Conservation (phyloP, 176 grass and related monocot species). For the Secale cereale region DNA sequence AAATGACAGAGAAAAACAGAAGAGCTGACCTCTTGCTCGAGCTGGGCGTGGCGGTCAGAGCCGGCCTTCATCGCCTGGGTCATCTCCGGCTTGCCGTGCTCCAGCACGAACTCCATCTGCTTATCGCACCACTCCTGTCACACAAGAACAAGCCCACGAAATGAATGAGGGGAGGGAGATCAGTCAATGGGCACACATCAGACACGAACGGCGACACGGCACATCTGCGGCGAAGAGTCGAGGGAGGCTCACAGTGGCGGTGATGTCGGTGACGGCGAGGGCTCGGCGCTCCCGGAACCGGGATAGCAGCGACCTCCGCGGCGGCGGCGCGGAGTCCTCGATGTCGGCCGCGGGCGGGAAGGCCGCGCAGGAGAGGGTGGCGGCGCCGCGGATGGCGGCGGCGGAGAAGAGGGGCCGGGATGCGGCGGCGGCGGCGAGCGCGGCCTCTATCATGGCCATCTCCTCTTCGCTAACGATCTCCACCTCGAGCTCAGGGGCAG, state of each 20-base stretch:
- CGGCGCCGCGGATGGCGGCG: slow-evolving; percentile 19
- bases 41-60: slow-evolving; percentile 74
- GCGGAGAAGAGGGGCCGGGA: slow-evolving; percentile 28
- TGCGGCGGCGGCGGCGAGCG: slow-evolving; percentile 48
- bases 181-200: background rate
- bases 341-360: slow-evolving; percentile 46
- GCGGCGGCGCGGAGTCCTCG: slow-evolving; percentile 45
- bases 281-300: slow-evolving; percentile 54
- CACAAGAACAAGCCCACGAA: slow-evolving; percentile 7
- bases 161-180: background rate
- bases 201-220: background rate
- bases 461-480: slow-evolving; percentile 90
- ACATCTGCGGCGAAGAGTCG: background rate
- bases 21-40: slow-evolving; percentile 70
- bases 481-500: slow-evolving; percentile 34
- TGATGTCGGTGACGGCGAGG: slow-evolving; percentile 75
- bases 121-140: slow-evolving; percentile 92
- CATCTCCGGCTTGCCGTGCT: slow-evolving; percentile 53
- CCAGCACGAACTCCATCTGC: slow-evolving; percentile 80
- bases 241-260: slow-evolving; percentile 55
- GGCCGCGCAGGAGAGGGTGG: slow-evolving; percentile 28
- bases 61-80: slow-evolving; percentile 83
- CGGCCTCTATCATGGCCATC: slow-evolving; percentile 80
- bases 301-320: slow-evolving; percentile 34
- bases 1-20: background rate